Conservation (phyloP, 495 filamentous ascomycete species). For the Amphirosellinia nigrospora region DNA sequence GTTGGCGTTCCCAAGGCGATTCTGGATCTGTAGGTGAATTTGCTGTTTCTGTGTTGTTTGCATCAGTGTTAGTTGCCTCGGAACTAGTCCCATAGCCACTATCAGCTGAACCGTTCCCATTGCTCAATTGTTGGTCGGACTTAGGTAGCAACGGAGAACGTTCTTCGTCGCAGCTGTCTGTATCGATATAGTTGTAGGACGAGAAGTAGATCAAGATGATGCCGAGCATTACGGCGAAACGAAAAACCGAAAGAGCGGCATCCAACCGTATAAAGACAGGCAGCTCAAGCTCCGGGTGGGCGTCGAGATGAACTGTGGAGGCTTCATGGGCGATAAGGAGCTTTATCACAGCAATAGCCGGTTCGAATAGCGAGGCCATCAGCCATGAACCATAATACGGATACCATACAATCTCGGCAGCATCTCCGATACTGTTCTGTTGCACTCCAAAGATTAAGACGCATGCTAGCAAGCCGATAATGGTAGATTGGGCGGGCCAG, state of each 20-base stretch:
- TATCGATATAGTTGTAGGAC: constrained; percentile 36
- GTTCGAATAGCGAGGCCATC: constrained; percentile 58
- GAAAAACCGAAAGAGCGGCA: constrained; percentile 38
- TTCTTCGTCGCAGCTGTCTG: constrained; percentile 54
- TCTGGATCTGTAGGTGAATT: constrained; percentile 49
- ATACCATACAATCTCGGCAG: constrained; percentile 62
- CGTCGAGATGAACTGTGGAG: constrained; percentile 14
- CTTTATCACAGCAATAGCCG: constrained; percentile 45
- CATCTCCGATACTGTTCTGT: constrained; percentile 56
- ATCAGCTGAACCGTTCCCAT: constrained; percentile 36
- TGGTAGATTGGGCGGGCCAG: constrained; percentile 54
- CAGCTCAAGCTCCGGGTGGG: constrained; percentile 18
- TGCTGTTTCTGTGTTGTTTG: constrained; percentile 40
- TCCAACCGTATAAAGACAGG: constrained; percentile 42
- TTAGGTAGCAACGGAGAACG: constrained; percentile 56
- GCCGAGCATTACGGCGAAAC: constrained; percentile 41
- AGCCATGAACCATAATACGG: constrained; percentile 64
- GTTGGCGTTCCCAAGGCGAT: constrained; percentile 55
- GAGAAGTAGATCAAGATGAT: constrained; percentile 44
- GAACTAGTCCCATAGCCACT: constrained; percentile 56
- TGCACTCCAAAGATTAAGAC: constrained; percentile 62
- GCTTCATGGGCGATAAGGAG: constrained; percentile 37
- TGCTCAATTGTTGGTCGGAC: constrained; percentile 33
- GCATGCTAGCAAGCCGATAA: constrained; percentile 60
- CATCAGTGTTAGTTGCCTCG: constrained; percentile 41